These are phyloP conservation scores for Closterium sp. DNA, from an alignment of 139 green algal species.

Conservation along the genomic window DNA sequence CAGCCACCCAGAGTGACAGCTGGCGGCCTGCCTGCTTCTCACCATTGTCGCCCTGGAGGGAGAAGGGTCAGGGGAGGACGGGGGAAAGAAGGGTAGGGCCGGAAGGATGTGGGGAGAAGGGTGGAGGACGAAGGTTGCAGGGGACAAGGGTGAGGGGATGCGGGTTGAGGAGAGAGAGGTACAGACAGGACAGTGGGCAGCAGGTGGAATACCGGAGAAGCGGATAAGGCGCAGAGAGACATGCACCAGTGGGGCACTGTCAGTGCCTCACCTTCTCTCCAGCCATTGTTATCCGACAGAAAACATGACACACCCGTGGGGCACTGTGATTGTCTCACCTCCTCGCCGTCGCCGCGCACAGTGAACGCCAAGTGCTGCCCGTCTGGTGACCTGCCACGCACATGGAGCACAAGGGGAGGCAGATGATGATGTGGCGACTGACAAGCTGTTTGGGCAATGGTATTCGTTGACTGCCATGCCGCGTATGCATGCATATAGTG, in stretches of 20 bases:
- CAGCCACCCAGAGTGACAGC: slow-evolving; percentile 85
- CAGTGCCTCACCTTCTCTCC: no score
- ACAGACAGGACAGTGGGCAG: neutral
- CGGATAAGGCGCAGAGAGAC: neutral
- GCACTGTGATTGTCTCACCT: neutral
- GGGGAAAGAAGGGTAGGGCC: neutral
- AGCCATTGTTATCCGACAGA: no score
- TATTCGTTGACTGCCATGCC: no score
- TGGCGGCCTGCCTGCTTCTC: neutral
- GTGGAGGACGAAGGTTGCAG: no score
- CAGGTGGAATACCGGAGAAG: neutral
- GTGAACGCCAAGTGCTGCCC: slow-evolving; percentile 67
- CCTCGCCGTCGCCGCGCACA: slow-evolving; percentile 62
- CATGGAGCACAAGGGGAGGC: neutral
- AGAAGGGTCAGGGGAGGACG: no score
- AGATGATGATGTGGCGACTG: no score
- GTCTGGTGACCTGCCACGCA: neutral
- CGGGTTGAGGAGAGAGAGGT: neutral
- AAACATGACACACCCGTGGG: no score
- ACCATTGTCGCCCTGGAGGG: neutral
- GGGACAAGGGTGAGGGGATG: no score
- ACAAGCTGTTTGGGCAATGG: no score
- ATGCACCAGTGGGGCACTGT: no score
- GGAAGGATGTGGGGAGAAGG: no score
- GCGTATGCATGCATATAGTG: no score